These are phyloP conservation scores for Daphne laureola DNA, from an alignment of 441 rosid genomes.

Conservation along the genomic window DNA sequence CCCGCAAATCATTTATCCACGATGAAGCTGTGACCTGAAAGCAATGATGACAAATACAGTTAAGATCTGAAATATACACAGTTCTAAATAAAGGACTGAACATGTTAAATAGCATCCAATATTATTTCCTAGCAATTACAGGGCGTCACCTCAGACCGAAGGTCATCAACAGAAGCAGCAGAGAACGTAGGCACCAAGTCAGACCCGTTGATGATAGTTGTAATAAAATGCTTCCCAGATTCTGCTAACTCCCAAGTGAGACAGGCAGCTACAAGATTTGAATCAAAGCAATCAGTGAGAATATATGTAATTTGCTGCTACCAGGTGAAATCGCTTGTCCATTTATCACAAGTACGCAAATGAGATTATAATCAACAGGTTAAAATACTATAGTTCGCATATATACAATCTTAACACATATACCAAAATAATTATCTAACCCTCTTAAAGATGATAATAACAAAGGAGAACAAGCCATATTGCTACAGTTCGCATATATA, in stretches of 20 bases:
- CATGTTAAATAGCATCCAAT: neutral
- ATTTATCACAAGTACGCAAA: neutral
- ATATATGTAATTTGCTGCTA: constrained; percentile 4
- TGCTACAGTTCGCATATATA: no score
- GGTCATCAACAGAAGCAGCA: constrained; percentile 80
- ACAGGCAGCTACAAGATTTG: constrained; percentile 75
- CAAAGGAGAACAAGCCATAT: no score
- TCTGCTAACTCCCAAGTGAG: constrained; percentile 99
- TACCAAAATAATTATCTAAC: no score
- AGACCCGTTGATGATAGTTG: constrained; percentile 78
- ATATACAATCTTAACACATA: no score
- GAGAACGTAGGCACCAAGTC: constrained; percentile 97
- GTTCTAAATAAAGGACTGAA: neutral
- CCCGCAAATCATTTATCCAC: constrained; percentile 89
- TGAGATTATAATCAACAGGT: neutral
- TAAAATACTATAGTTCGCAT: neutral
- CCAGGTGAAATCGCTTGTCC: neutral
- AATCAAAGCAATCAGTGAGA: constrained; percentile 17
- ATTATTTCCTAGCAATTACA: no score
- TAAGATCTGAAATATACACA: neutral
- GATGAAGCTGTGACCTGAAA: constrained; percentile 87
- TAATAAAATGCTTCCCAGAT: constrained; percentile 84
- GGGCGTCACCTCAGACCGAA: constrained; percentile 73
- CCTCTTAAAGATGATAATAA: no score
- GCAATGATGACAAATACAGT: constrained; percentile 7